These are phyloP conservation scores for Yamadazyma conglobata DNA, from an alignment of 1,139 yeast species.

Conservation along the genomic window DNA sequence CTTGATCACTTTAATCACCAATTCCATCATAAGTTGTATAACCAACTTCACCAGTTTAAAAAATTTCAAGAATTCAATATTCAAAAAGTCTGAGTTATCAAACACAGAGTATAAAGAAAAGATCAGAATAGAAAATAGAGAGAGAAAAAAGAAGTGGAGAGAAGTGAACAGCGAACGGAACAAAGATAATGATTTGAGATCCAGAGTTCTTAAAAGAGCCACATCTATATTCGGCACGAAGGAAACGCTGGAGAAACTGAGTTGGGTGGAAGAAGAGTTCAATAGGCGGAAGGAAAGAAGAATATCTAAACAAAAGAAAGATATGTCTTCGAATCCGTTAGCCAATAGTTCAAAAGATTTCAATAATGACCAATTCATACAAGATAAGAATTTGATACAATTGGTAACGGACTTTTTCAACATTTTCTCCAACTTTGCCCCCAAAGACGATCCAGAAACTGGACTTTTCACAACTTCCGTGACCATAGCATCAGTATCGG, in stretches of 20 bases:
- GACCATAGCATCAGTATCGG: constrained; percentile 13
- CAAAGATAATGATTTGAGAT: constrained; percentile 80
- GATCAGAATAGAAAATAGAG: constrained; percentile 68
- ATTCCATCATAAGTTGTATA: constrained; percentile 29
- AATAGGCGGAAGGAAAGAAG: constrained; percentile 61
- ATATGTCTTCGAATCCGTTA: constrained; percentile 9
- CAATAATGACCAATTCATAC: constrained; percentile 13
- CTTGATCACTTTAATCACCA: constrained; percentile 26
- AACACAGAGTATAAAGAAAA: constrained; percentile 51
- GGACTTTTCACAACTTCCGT: constrained; percentile 39
- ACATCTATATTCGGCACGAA: constrained; percentile 59
- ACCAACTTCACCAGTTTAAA: constrained; percentile 21
- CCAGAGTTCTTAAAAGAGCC: constrained; percentile 75
- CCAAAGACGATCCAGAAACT: constrained; percentile 33
- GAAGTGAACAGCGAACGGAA: constrained; percentile 77
- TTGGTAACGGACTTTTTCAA: constrained; percentile 36
- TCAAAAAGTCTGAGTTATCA: constrained; percentile 27
- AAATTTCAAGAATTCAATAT: constrained; percentile 16
- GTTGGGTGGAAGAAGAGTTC: constrained; percentile 79
- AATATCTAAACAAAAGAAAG: constrained; percentile 33
- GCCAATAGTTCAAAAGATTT: constrained; percentile 8
- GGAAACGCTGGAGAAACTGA: constrained; percentile 49
- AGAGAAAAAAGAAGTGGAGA: constrained; percentile 89
- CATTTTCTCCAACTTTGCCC: constrained; percentile 32
- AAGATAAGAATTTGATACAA: constrained; percentile 17